These are phyloP conservation scores for Rhynchosporium agropyri DNA, from an alignment of 2,329 filamentous ascomycete genomes.

Conservation along the genomic window DNA sequence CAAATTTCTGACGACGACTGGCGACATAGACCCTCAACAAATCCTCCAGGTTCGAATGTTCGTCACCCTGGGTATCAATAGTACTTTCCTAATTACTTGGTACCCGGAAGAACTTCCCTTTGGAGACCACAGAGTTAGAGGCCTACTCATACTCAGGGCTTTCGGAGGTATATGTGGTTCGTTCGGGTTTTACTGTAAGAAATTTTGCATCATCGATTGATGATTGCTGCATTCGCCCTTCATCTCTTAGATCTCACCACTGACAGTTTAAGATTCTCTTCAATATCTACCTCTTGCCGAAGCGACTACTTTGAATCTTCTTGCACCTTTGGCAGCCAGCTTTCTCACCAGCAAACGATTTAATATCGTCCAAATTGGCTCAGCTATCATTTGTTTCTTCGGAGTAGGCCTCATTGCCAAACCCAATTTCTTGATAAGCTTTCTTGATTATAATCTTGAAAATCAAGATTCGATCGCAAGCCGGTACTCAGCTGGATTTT, in stretches of 20 bases:
- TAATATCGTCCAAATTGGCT: neutral
- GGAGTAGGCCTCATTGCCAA: neutral
- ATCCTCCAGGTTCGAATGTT: neutral
- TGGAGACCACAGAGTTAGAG: neutral
- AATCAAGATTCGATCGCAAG: neutral
- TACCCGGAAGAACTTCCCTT: neutral
- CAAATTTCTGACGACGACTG: neutral
- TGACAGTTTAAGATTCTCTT: neutral
- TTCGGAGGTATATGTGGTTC: neutral
- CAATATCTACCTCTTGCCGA: neutral
- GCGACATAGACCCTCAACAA: neutral
- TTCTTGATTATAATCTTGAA: neutral
- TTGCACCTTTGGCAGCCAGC: neutral
- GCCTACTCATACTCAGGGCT: neutral
- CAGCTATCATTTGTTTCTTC: neutral
- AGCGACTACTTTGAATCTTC: neutral
- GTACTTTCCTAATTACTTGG: neutral
- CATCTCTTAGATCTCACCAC: neutral
- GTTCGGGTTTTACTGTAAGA: neutral
- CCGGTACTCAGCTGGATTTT: too few species aligned
- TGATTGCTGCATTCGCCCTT: neutral
- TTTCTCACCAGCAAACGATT: neutral
- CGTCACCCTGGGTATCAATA: neutral
- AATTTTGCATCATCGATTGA: neutral
- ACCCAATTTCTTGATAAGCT: neutral